Evolutionary conservation across 352 stramenopile species (phyloP), one percentile per base, ranked within the genome.

Genomic region (Globisporangium spiculum): DNA sequence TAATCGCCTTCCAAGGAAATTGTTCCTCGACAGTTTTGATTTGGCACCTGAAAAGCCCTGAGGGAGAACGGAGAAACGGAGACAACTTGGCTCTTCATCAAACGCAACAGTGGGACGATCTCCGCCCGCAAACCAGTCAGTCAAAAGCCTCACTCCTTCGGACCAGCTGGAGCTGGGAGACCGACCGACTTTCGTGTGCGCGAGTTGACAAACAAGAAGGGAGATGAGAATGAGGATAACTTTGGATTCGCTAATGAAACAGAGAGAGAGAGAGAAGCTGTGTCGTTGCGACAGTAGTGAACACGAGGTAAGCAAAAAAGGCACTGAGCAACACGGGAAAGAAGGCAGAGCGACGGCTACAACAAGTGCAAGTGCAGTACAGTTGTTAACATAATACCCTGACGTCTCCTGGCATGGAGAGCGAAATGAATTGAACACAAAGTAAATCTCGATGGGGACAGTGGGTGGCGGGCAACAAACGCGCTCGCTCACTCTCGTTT

Each of bases 171-270:
- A 52, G 18, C 18, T 24, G 44, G 3, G 16, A n/a, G 41, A 6
- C 41, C 38, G 38, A 46, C 38, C 36, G 36, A 46, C 38, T 46
- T 50, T 52, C 18, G 44, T 52, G 44, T 50, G 44, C 44, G 44
- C 44, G 44, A 50, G 44, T 52, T 52, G 44, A 52, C 44, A 52
- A 24, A 24, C 18, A 50, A 50, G 14, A 52, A 52, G 18, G 44
- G 18, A 4, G 44, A 52, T 52, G 44, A 50, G 41, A 24, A 7
- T 12, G 44, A 52, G 44, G 44, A 52, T 52, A 52, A 52, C 44
- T 52, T 52, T 52, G 44, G 44, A 52, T 52, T 50, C 44, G 44
- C 44, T 52, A 24, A 52, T 52, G 44, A 52, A 52, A 52, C 16
- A 50, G 41, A 50, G 41, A 48, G 14, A 48, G 38, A 48, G 12